These are phyloP conservation scores for Agroathelia rolfsii DNA, from an alignment of 1,284 basidiomycete genomes.

Conservation along the genomic window DNA sequence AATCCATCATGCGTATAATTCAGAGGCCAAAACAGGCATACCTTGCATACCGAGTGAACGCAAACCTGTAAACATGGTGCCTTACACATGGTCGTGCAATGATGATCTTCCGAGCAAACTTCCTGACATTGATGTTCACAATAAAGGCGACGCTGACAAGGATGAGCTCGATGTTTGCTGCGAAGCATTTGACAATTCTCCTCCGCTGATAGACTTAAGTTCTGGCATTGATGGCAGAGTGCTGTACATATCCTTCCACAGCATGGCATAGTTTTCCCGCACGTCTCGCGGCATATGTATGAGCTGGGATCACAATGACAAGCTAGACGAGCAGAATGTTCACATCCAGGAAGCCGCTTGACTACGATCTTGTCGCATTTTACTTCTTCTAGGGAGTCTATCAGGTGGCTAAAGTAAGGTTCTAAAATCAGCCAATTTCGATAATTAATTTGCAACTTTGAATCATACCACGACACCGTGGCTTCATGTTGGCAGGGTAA, in stretches of 20 bases:
- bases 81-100: slow-evolving; percentile 38
- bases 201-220: slow-evolving; percentile 14
- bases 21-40: too few relatives aligned
- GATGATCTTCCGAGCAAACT: slow-evolving; percentile 40
- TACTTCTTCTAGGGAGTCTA: slow-evolving; percentile 35
- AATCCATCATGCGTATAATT: too few relatives aligned
- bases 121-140: slow-evolving; percentile 50
- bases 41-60: slow-evolving; percentile 37
- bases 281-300: slow-evolving; percentile 32
- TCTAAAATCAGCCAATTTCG: slow-evolving; percentile 4
- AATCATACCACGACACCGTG: slow-evolving; percentile 43
- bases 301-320: slow-evolving; percentile 36
- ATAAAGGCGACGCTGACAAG: slow-evolving; percentile 41
- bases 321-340: slow-evolving; percentile 37
- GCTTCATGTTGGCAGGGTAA: slow-evolving; percentile 56
- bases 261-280: slow-evolving; percentile 38
- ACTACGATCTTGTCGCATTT: slow-evolving; percentile 33
- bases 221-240: slow-evolving; percentile 42
- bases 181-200: slow-evolving; percentile 7
- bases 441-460: neutral
- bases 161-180: slow-evolving; percentile 36
- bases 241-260: slow-evolving; percentile 44
- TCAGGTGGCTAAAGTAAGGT: slow-evolving; percentile 28
- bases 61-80: slow-evolving; percentile 47
- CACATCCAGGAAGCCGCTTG: slow-evolving; percentile 44